Base-by-base conservation (phyloP, 2,329 filamentous ascomycete genomes). In the Capronia epimyces region DNA sequence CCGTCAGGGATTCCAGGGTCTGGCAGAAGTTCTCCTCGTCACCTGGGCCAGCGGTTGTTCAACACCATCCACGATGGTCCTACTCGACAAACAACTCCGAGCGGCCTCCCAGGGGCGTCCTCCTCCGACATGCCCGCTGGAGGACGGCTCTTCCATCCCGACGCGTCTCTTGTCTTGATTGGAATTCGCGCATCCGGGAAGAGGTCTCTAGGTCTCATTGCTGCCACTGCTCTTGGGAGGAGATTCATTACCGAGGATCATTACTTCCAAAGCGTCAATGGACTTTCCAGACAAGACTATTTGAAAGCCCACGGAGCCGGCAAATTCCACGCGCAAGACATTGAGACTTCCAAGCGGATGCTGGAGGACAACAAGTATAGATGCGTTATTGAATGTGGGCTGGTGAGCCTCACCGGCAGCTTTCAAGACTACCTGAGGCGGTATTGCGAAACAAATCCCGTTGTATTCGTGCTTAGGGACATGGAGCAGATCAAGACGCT, bases 151-250 rank as follows among this genome's bases (percentile, higher is more conserved):
- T 67, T 71, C 49, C 60, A 63, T 16, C 61, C 64, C 1, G 64
- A 71, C 58, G 70, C 69, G 13, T 72, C 70, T 3, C 57, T 72
- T 24, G 65, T 72, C 16, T 57, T 72, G 7, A 64, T 72, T 39
- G 70, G 70, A 12, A 71, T 72, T 48, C 66, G 70, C 2, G 70
- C 69, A n/a, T 69, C 67, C 46, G 70, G 70, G 13, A 72, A 72
- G 55, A 65, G 69, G 32, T 72, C 69, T 0, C 49, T 72, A 22
- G 70, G 70, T 6, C 69, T 72, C 25, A 66, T 72, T 44, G 70
- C 70, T 7, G 69, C 69, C 13, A 66, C 70, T 0, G 69, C 69
- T 13, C 59, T 72, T 34, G 71, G 70, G 39, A 63, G 69, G 45
- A 66, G 69, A 24, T 71, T 71, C 41, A 67, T 72, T 18, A 72